Conservation (phyloP, 495 filamentous ascomycete species). For the Tuber microsphaerosporum region DNA sequence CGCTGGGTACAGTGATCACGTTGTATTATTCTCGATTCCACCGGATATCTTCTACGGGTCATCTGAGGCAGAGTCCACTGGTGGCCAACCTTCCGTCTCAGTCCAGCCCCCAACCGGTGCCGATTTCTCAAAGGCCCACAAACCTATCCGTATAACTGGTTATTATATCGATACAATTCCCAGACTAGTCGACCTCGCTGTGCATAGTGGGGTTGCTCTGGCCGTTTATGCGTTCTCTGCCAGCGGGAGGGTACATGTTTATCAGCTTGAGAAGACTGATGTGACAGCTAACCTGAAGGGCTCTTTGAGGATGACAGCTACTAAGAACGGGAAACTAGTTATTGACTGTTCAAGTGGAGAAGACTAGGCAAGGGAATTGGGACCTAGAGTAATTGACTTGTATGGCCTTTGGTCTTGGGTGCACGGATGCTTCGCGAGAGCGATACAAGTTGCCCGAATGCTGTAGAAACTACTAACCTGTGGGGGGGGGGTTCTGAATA, state of each 20-base stretch:
- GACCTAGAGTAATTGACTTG: not conserved
- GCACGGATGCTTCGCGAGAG: not conserved
- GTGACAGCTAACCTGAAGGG: constrained; percentile 16
- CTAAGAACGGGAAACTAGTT: constrained; percentile 21
- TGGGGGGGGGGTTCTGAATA: not conserved
- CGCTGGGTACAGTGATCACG: constrained; percentile 45
- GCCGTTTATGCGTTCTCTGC: constrained; percentile 46
- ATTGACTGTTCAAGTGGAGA: not conserved
- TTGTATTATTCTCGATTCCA: constrained; percentile 59
- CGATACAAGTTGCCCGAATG: not conserved
- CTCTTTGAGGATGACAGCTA: constrained; percentile 16
- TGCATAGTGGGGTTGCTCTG: constrained; percentile 43
- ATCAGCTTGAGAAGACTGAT: constrained; percentile 39
- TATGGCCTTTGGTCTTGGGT: not conserved
- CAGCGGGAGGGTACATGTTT: constrained; percentile 40
- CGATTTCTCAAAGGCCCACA: not conserved
- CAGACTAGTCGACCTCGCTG: constrained; percentile 43
- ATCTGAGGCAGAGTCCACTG: constrained; percentile 21
- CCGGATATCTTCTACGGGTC: constrained; percentile 52
- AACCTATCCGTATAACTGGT: constrained; percentile 44
- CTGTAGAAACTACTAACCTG: not conserved
- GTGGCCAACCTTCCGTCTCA: constrained; percentile 27
- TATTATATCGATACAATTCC: constrained; percentile 42
- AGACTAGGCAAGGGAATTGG: not conserved
- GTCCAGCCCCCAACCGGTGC: not conserved